Base-by-base conservation (phyloP, 176 grass and related monocot genomes). In the Juncus inflexus region DNA sequence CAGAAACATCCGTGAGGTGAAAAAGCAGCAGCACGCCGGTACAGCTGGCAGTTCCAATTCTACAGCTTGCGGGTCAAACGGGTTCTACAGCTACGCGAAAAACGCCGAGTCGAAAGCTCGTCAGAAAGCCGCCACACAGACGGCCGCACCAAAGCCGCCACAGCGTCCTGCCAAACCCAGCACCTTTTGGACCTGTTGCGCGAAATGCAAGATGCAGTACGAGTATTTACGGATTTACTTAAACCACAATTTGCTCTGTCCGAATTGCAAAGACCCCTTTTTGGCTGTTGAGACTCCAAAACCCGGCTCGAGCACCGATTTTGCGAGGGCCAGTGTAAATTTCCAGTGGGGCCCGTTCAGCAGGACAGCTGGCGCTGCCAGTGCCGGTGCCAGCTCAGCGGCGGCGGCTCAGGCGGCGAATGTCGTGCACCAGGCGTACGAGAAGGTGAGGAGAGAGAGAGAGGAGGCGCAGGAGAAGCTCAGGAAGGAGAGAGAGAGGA, bases 171-270 rank as follows among this genome's bases (percentile, higher is more conserved):
- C 84, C 75, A 74, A 78, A 45, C 15, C 85, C 71, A 80, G 88
- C 55, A 96, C 91, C 9, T 96, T 96, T 58, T 96, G 91, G 87
- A 91, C 91, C 16, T 96, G 84, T 43, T 96, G 91, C 84, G 87
- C 81, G 69, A 73, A 60, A 58, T 96, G 91, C 55, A 76, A 87
- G 70, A 96, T 96, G 91, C 91, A 96, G 81, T 90, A 96, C 37
- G 91, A 96, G 66, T 96, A 96, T 73, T 76, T 91, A 12, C 81
- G 91, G 53, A 70, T 86, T 62, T 96, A 91, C 73, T 79, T 96
- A 58, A 91, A 96, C 51, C 84, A 96, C 78, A 96, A 96, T 42
- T 83, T 91, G 58, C 60, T 96, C 10, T 96, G 87, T 58, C 91
- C 87, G 37, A 96, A 91, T 63, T 96, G 91, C 67, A 77, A 96